Base-by-base conservation (phyloP, 257 asterid genomes). In the Craterostigma plantagineum region DNA sequence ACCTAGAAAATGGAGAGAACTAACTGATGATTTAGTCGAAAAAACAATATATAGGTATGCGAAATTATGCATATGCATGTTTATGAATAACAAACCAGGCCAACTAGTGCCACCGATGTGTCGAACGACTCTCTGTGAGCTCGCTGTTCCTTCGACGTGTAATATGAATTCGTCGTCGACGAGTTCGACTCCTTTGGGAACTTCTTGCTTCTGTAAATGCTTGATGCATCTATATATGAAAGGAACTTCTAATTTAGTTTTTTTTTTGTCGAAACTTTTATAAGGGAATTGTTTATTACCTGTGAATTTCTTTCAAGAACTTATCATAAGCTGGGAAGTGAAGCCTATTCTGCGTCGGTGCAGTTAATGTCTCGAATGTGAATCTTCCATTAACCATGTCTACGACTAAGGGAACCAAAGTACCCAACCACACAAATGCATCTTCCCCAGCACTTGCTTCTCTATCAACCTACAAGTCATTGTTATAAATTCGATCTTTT, bases 101-200 rank as follows among this genome's bases (percentile, higher is more conserved):
- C 95, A 81, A 51, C 94, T 81, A 43, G 92, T 73, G 60, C 93
- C 93, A n/a, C 93, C 90, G 11, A 86, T 86, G 41, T 86, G 97
- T 23, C 97, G 92, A 44, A 86, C 79, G 34, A 81, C 84, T 71
- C 97, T 71, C 36, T 78, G 78, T 1, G 93, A 65, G 55, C 73
- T 64, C 35, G 69, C 77, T 33, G 93, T 86, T 16, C 97, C 97
- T 62, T 86, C 95, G 8, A 86, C 95, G 7, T 86, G 93, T 50
- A 86, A 59, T 51, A 86, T 73, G 45, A 73, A 69, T 57, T 86
- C 95, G 53, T 81, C 90, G 38, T 73, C 93, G 4, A 47, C 75
- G 14, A 81, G 48, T 37, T 67, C 84, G 16, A 61, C 68, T 2
- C 92, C 75, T 3, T 62, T 52, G 10, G 93, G 97, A 10, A 52